Base-by-base conservation (phyloP, 1,284 basidiomycete species). In the Rhizoctonia solani region DNA sequence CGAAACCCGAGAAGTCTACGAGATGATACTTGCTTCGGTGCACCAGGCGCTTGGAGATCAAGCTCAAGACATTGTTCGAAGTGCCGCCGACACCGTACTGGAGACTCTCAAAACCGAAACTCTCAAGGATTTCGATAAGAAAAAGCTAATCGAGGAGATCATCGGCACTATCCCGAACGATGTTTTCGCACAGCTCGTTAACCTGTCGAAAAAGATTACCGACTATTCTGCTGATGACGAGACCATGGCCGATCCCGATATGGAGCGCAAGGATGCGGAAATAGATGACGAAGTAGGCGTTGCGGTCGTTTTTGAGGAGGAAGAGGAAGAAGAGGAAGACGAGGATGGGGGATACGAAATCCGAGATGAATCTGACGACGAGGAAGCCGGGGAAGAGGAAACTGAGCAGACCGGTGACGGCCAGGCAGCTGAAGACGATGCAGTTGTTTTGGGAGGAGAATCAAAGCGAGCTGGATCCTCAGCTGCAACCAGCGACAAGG, bases 101-200 rank as follows among this genome's bases (percentile, higher is more conserved):
- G 94, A 97, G 79, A 85, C 87, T 3, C 83, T 99, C 73, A 99
- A 98, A 80, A 90, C 88, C 74, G 94, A 97, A 71, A 81, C 83
- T 69, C 77, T 95, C 80, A 97, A 95, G 79, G 96, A 99, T 77
- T 93, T 98, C 74, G 97, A 99, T 83, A 96, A 96, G 83, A 97
- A 98, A 79, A 92, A 88, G 79, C 95, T 98, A 74, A 86, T 96
- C 30, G 90, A 98, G 77, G 87, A 87, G 13, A 84, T 98, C 54
- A 75, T 96, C 2, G 87, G 92, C 0, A 71, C 83, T 0, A 75
- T 97, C 11, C 78, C 85, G 11, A 87, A 85, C 73, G 95, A 98
- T 70, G 76, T 80, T 2, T 99, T 98, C 76, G 85, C 88, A 14
- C 92, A 95, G 77, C 83, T 99, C 52, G 81, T 98, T 71, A 90